Evolutionary conservation across 2,329 filamentous ascomycete genomes (phyloP).

Genomic region (Calonectria fujianensis): DNA sequence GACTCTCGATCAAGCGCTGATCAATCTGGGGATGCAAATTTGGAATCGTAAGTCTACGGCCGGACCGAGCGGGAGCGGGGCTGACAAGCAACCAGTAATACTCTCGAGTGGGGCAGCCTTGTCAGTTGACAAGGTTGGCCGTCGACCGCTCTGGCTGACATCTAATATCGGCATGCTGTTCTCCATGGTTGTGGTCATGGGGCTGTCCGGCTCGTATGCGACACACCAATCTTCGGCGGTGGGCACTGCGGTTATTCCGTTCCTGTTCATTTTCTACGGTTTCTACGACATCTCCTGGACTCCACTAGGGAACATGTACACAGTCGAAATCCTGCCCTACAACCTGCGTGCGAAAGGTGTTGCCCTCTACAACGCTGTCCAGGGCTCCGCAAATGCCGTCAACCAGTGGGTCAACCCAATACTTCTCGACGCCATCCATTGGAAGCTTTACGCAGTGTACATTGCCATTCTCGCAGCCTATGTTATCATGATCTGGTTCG

Average conservation of each 20-base stretch:
- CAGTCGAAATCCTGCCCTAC: constrained; percentile 1
- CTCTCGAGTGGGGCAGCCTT: too few relatives aligned
- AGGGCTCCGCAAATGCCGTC: neutral
- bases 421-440: neutral
- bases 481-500: neutral
- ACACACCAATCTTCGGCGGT: neutral
- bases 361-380: neutral
- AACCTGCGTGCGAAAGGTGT: neutral
- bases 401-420: constrained; percentile 7
- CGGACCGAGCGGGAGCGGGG: too few relatives aligned
- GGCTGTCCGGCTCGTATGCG: neutral
- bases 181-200: constrained; percentile 16
- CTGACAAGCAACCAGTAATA: too few relatives aligned
- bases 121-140: too few relatives aligned
- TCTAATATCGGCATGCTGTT: neutral
- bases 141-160: neutral
- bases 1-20: too few relatives aligned
- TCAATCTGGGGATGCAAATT: too few relatives aligned
- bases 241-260: neutral
- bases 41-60: too few relatives aligned
- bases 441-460: constrained; percentile 1
- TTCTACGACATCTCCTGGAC: constrained; percentile 6
- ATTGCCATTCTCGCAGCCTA: neutral
- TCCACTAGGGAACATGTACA: neutral
- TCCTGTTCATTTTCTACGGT: neutral